Percentiles rank a stretch among this genome's conserved stretches.
Conservation (phyloP, 169 alveolate species). For the Miamiensis avidus region DNA sequence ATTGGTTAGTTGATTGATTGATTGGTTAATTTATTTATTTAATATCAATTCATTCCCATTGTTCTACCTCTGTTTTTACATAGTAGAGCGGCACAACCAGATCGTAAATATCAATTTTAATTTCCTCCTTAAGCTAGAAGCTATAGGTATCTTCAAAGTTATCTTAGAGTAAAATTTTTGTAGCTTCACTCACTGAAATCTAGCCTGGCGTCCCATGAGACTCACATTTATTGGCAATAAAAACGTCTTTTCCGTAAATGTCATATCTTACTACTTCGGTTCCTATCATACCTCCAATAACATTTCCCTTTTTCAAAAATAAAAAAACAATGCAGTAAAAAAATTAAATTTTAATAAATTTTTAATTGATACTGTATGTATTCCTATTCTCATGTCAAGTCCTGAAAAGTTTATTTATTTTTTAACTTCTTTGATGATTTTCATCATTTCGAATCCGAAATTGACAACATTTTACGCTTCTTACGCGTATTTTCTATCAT, state of each 20-base stretch:
- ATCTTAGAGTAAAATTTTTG: conserved; percentile 16
- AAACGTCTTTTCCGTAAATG: conserved; percentile 53
- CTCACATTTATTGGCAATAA: conserved; percentile 72
- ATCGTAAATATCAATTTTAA: background rate
- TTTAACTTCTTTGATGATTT: conserved; percentile 42
- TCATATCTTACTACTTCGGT: conserved; percentile 55
- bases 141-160: background rate
- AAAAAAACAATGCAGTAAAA: background rate
- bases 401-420: conserved; percentile 38
- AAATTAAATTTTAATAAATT: background rate
- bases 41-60: no score
- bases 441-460: conserved; percentile 49
- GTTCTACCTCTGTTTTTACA: no score
- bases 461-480: conserved; percentile 52
- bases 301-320: conserved; percentile 46
- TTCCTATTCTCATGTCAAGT: conserved; percentile 67
- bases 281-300: conserved; percentile 57
- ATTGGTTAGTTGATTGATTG: no score
- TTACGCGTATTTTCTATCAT: conserved; percentile 40
- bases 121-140: background rate
- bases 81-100: background rate
- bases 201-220: conserved; percentile 72
- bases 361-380: conserved; percentile 48
- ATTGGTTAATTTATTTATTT: no score
- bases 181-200: conserved; percentile 71